Evolutionary conservation across 306 rosid genomes (phyloP).

Genomic region (Hippophae rhamnoides): DNA sequence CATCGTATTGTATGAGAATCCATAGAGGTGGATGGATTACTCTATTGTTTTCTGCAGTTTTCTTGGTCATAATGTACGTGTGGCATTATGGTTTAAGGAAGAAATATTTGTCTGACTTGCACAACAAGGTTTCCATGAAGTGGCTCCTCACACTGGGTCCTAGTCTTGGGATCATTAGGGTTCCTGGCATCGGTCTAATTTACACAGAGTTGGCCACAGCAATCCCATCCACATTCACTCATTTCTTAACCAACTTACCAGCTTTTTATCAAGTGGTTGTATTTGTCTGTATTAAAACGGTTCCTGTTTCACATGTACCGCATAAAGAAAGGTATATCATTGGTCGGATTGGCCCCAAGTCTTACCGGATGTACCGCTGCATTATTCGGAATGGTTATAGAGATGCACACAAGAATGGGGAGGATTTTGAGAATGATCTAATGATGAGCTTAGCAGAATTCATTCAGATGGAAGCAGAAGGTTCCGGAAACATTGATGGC

Average conservation of each 20-base stretch:
- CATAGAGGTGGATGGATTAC: constrained; percentile 86
- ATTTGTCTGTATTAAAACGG: constrained; percentile 76
- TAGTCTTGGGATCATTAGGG: constrained; percentile 84
- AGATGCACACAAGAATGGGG: constrained; percentile 44
- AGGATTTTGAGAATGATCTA: constrained; percentile 74
- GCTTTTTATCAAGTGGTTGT: constrained; percentile 87
- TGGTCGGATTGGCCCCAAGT: constrained; percentile 83
- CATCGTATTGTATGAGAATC: constrained; percentile 56
- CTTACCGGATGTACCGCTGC: constrained; percentile 69
- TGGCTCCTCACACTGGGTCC: constrained; percentile 77
- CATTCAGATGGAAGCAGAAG: constrained; percentile 89
- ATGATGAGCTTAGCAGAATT: constrained; percentile 90
- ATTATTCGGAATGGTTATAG: constrained; percentile 85
- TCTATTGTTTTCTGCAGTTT: constrained; percentile 40
- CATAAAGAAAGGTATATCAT: constrained; percentile 74
- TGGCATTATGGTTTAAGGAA: constrained; percentile 89
- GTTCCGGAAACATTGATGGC: constrained; percentile 48
- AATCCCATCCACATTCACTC: constrained; percentile 78
- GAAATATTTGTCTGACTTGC: constrained; percentile 67
- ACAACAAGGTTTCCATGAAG: constrained; percentile 79
- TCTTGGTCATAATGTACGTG: constrained; percentile 54
- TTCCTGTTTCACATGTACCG: constrained; percentile 70
- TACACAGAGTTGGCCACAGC: constrained; percentile 81
- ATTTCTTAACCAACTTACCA: constrained; percentile 81
- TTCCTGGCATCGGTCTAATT: constrained; percentile 88